phyloP scores from a whole-genome alignment of 768 basidiomycete genomes.

The Mycena galopus region DNA sequence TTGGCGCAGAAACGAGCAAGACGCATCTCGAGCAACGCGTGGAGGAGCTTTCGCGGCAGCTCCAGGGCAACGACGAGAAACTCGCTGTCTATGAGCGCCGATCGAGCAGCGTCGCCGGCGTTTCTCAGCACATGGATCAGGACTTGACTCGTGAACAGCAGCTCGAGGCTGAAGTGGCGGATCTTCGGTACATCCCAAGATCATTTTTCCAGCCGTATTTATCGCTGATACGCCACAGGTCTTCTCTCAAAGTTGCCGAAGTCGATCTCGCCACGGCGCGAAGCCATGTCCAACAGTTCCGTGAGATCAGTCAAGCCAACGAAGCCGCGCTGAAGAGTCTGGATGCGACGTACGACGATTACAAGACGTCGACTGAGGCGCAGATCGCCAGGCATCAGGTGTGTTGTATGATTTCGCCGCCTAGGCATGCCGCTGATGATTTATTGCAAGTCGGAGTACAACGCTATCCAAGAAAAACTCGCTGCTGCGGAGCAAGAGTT shows the following conservation, averaged over 20 bases:
- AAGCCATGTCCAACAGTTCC: constrained; percentile 85
- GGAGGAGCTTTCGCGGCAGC: constrained; percentile 68
- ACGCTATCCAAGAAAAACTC: constrained; percentile 75
- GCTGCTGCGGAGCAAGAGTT: constrained; percentile 67
- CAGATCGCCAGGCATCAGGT: constrained; percentile 79
- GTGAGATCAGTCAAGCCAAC: constrained; percentile 86
- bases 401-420: constrained; percentile 29
- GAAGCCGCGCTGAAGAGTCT: constrained; percentile 81
- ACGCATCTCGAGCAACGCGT: constrained; percentile 82
- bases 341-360: constrained; percentile 84
- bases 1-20: constrained; percentile 83
- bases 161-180: constrained; percentile 87
- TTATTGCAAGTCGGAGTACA: constrained; percentile 32
- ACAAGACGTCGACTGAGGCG: constrained; percentile 78
- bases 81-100: constrained; percentile 88
- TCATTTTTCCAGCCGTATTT: neutral
- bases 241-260: constrained; percentile 81
- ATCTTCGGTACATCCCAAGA: constrained; percentile 70
- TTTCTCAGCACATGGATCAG: constrained; percentile 53
- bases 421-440: neutral
- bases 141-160: constrained; percentile 79
- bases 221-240: constrained; percentile 53
- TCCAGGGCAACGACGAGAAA: constrained; percentile 87
- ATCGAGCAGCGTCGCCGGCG: constrained; percentile 49
- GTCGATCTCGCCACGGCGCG: constrained; percentile 80